These are phyloP conservation scores for Priceomyces carsonii DNA, from an alignment of 805 yeast genomes.

Conservation along the genomic window DNA sequence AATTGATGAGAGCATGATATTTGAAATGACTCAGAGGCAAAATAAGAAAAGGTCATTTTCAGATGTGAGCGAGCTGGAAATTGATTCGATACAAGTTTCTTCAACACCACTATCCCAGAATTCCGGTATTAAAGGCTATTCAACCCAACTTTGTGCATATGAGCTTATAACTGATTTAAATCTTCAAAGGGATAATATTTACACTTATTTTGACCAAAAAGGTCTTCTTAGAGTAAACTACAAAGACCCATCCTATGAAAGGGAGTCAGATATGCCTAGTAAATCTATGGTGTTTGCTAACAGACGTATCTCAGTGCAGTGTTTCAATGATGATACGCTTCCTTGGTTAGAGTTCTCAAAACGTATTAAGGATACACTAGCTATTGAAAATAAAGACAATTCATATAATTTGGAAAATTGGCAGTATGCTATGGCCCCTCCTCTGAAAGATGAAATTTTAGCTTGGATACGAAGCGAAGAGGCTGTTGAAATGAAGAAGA, in stretches of 20 bases:
- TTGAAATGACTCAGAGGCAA: slow-evolving; percentile 20
- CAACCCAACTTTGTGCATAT: too few relatives aligned
- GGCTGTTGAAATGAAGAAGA: slow-evolving; percentile 12
- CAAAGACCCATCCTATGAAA: slow-evolving; percentile 63
- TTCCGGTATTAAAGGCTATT: too few relatives aligned
- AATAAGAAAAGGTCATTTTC: slow-evolving; percentile 3
- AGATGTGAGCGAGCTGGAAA: too few relatives aligned
- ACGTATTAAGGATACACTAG: background rate
- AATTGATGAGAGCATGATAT: slow-evolving; percentile 19
- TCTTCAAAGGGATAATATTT: slow-evolving; percentile 16
- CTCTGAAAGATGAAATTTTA: slow-evolving; percentile 40
- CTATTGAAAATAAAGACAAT: too few relatives aligned
- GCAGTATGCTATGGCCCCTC: slow-evolving; percentile 53
- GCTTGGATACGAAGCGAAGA: slow-evolving; percentile 28
- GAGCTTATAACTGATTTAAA: slow-evolving; percentile 5
- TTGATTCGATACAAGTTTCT: too few relatives aligned
- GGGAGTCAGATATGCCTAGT: slow-evolving; percentile 51
- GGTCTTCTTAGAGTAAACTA: slow-evolving; percentile 57
- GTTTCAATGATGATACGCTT: slow-evolving; percentile 25
- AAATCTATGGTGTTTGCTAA: slow-evolving; percentile 69
- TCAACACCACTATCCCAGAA: too few relatives aligned
- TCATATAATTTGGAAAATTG: slow-evolving; percentile 22
- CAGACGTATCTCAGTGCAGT: slow-evolving; percentile 50
- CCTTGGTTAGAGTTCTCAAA: slow-evolving; percentile 8
- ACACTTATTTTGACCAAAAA: slow-evolving; percentile 36